Conservation (phyloP, 345 rosid species). For the Gossypium rotundifolium region DNA sequence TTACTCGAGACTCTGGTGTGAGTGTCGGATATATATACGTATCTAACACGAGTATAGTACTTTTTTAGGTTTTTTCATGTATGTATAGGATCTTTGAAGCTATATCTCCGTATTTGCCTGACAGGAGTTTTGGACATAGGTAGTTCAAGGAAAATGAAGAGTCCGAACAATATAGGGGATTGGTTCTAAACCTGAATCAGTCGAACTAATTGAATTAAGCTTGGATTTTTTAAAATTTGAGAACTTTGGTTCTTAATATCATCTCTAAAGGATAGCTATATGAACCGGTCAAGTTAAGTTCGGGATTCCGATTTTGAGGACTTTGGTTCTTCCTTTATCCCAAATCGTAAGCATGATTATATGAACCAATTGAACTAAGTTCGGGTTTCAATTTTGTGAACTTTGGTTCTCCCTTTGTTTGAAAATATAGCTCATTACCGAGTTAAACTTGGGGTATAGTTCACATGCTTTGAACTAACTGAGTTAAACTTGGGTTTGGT, state of each 20-base stretch:
- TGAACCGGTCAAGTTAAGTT: too few relatives aligned
- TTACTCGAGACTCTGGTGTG: too few relatives aligned
- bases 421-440: neutral
- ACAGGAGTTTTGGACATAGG: too few relatives aligned
- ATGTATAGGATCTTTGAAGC: too few relatives aligned
- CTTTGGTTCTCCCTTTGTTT: neutral
- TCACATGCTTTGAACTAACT: neutral
- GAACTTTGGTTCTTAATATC: neutral
- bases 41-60: too few relatives aligned
- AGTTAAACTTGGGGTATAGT: too few relatives aligned
- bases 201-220: neutral
- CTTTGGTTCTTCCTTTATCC: neutral
- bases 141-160: too few relatives aligned
- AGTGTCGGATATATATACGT: too few relatives aligned
- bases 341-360: too few relatives aligned
- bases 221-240: neutral
- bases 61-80: too few relatives aligned
- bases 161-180: neutral
- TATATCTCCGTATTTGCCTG: neutral
- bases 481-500: neutral
- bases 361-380: too few relatives aligned
- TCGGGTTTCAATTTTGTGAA: neutral
- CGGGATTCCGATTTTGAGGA: neutral
- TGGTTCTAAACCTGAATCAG: neutral
- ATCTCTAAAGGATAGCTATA: neutral